Percentiles rank a stretch among this genome's conserved stretches.
Evolutionary conservation across 2,329 filamentous ascomycete genomes (phyloP).

Genomic region (Stylonectria norvegica): DNA sequence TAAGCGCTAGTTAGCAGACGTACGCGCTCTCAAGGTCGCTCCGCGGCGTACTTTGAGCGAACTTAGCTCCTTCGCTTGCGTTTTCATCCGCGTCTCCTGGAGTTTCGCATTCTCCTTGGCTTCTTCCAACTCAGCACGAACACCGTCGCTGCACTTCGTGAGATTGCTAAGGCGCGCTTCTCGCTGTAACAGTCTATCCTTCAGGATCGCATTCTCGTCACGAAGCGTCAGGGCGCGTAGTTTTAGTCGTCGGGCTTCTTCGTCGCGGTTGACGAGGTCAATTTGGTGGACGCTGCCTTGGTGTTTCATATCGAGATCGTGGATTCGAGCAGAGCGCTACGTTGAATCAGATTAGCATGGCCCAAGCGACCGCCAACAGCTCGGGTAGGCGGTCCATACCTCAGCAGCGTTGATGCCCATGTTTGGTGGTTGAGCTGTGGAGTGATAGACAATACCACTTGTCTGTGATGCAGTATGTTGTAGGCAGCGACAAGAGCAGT

Average conservation of each 20-base stretch:
- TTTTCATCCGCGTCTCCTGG: constrained; percentile 47
- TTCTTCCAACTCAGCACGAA: constrained; percentile 42
- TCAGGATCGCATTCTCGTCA: constrained; percentile 68
- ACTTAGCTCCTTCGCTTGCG: constrained; percentile 47
- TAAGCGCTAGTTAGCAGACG: constrained; percentile 32
- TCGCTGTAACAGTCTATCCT: constrained; percentile 57
- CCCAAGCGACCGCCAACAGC: neutral
- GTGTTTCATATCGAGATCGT: constrained; percentile 67
- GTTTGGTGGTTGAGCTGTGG: neutral
- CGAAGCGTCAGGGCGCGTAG: constrained; percentile 68
- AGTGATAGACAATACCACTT: neutral
- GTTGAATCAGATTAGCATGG: constrained; percentile 18
- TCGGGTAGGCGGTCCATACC: constrained; percentile 19
- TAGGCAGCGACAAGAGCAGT: neutral
- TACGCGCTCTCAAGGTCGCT: too few relatives aligned
- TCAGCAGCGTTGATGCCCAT: constrained; percentile 28
- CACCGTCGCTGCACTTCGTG: constrained; percentile 37
- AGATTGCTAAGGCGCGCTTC: constrained; percentile 56
- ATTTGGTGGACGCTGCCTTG: constrained; percentile 62
- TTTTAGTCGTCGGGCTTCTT: constrained; percentile 67
- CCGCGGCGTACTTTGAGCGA: constrained; percentile 43
- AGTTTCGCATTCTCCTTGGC: constrained; percentile 40
- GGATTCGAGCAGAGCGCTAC: constrained; percentile 45
- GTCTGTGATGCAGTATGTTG: neutral
- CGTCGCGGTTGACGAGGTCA: constrained; percentile 68